Conservation (phyloP, 148 eudicot genomes). For the Cornus kousa region DNA sequence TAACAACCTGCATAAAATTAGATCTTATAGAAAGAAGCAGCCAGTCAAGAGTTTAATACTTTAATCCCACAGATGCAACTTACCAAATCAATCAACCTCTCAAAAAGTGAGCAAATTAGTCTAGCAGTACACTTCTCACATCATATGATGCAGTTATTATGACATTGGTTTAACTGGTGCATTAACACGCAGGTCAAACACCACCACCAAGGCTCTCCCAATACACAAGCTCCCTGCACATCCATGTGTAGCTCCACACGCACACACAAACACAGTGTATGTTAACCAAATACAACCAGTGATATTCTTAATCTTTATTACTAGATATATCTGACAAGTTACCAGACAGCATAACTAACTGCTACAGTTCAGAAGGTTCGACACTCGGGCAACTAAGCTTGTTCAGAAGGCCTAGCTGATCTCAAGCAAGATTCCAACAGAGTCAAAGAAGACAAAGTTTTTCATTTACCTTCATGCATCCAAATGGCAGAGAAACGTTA, state of each 20-base stretch:
- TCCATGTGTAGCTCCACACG: neutral
- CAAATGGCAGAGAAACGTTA: too few species aligned
- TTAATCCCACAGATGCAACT: neutral
- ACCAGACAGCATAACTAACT: too few species aligned
- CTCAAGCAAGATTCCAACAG: too few species aligned
- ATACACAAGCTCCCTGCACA: neutral
- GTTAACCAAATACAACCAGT: neutral
- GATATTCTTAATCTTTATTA: too few species aligned
- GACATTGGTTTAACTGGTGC: neutral
- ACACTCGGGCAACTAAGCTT: too few species aligned
- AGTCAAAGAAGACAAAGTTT: too few species aligned
- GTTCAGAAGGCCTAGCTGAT: too few species aligned
- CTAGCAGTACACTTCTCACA: neutral
- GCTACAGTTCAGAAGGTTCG: too few species aligned
- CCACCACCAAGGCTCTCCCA: neutral
- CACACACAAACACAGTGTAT: neutral
- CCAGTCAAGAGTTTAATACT: neutral
- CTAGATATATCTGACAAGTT: too few species aligned
- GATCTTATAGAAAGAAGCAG: neutral
- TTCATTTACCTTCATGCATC: too few species aligned
- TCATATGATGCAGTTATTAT: neutral
- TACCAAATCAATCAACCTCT: neutral
- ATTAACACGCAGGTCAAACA: neutral
- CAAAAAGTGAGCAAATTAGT: neutral
- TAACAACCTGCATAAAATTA: neutral